Evolutionary conservation across 306 rosid species (phyloP), one percentile per base, ranked within the genome.

Genomic region (Vigna nakashimae): DNA sequence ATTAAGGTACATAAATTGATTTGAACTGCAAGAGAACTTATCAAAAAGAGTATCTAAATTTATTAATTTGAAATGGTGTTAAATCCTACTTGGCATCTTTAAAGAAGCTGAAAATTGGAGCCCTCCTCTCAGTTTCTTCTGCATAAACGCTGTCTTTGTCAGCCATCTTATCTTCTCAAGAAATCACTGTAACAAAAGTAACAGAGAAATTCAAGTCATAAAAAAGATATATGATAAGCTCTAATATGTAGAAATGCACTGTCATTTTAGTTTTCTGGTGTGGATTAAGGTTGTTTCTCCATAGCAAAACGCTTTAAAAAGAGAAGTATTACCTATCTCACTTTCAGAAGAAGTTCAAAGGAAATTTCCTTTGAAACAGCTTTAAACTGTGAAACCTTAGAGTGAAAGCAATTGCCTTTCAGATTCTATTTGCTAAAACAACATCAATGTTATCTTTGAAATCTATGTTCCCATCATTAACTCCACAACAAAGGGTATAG

Each of bases 81-180:
- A 49, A 50, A 51, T 22, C 72, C 16, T 84, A 89, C 97, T 91
- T 83, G 51, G 68, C 68, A 67, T 87, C 86, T 81, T 82, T 87
- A 42, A 91, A 91, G 81, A 91, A 84, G 68, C 74, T 59, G 75
- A 53, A 77, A 30, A 83, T 42, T 28, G 90, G 84, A 36, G 71
- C 56, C 65, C 53, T 89, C 75, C 79, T 76, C 50, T 59, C 79
- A 51, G 82, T 83, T 64, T 65, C 82, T 45, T 51, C 34, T 45
- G 86, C 28, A 83, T 71, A 74, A 16, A 76, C 77, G 52, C 66
- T 64, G 42, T 65, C 82, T 69, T 84, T 80, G 74, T 78, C 87
- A 49, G 82, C 82, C 93, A 89, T 83, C 48, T 75, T 52, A 52
- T n/a, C 38, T 73, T 56, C 10, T 74, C 60, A 12, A 7, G 8